Conservation (phyloP, 2,329 filamentous ascomycete species). For the Clathrospora elynae region DNA sequence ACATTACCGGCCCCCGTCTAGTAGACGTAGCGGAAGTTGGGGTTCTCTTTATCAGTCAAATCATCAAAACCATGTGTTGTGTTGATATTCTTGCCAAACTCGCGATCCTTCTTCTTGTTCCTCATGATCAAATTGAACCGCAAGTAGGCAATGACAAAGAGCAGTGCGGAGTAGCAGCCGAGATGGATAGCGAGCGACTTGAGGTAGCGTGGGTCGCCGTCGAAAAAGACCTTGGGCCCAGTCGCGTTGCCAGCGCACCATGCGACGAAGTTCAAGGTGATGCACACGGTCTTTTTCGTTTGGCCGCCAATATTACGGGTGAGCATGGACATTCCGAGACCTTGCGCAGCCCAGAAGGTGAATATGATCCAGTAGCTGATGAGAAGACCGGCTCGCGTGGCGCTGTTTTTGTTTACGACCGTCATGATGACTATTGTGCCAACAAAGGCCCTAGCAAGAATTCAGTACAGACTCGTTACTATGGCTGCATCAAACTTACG, state of each 20-base stretch:
- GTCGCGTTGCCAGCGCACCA: conserved; percentile 73
- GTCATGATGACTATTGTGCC: conserved; percentile 75
- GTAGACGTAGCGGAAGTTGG: conserved; percentile 63
- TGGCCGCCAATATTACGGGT: conserved; percentile 73
- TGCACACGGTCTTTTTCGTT: conserved; percentile 72
- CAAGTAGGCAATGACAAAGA: conserved; percentile 62
- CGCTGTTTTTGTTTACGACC: conserved; percentile 61
- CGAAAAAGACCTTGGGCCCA: conserved; percentile 53
- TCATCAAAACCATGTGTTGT: conserved; percentile 63
- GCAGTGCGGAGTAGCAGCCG: conserved; percentile 68
- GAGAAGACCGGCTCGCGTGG: conserved; percentile 68
- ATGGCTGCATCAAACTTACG: conserved; percentile 54
- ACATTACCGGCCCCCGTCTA: conserved; percentile 13
- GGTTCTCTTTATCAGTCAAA: conserved; percentile 66
- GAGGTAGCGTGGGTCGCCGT: conserved; percentile 68
- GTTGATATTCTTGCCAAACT: conserved; percentile 41
- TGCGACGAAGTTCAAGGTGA: conserved; percentile 72
- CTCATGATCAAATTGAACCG: conserved; percentile 62
- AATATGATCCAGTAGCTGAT: conserved; percentile 77
- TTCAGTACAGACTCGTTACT: not conserved
- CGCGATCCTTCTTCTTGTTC: conserved; percentile 63
- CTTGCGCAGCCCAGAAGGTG: conserved; percentile 77
- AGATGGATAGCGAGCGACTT: conserved; percentile 72
- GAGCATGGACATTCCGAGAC: conserved; percentile 68
- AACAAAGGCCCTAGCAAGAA: conserved; percentile 63